Evolutionary conservation across 345 rosid genomes (phyloP).

Genomic region (Citropsis articulata): DNA sequence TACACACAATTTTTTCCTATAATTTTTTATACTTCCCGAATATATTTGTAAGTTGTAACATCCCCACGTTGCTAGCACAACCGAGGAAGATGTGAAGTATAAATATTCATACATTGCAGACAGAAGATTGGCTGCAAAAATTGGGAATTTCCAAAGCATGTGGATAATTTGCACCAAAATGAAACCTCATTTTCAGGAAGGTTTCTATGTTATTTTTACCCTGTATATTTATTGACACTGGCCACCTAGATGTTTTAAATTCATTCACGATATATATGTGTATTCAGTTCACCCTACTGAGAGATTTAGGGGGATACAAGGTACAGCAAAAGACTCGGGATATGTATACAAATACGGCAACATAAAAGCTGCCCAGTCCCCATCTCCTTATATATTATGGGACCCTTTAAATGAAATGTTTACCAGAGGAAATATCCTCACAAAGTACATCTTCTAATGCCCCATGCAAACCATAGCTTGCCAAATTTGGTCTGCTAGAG

Average conservation of each 20-base stretch:
- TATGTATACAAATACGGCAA: neutral
- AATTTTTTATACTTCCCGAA: too few relatives aligned
- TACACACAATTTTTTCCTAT: fast-evolving
- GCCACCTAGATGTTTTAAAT: slow-evolving; percentile 6
- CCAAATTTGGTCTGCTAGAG: neutral
- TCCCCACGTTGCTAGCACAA: too few relatives aligned
- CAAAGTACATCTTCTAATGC: neutral
- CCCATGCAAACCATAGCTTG: neutral
- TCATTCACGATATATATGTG: neutral
- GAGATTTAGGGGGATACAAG: neutral
- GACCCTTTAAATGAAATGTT: neutral
- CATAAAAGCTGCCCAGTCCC: neutral
- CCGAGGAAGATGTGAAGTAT: neutral
- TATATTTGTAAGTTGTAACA: too few relatives aligned
- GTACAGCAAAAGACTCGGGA: neutral
- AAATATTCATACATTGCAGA: neutral
- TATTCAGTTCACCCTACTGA: neutral
- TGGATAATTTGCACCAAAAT: neutral
- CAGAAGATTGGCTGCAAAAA: neutral
- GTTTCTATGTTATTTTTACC: neutral
- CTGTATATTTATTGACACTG: neutral
- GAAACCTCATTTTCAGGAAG: slow-evolving; percentile 2
- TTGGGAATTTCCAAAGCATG: neutral
- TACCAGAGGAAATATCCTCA: neutral
- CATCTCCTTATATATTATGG: neutral